These are phyloP conservation scores for Xerocomellus amylosporus DNA, from an alignment of 768 basidiomycete species.

Conservation along the genomic window DNA sequence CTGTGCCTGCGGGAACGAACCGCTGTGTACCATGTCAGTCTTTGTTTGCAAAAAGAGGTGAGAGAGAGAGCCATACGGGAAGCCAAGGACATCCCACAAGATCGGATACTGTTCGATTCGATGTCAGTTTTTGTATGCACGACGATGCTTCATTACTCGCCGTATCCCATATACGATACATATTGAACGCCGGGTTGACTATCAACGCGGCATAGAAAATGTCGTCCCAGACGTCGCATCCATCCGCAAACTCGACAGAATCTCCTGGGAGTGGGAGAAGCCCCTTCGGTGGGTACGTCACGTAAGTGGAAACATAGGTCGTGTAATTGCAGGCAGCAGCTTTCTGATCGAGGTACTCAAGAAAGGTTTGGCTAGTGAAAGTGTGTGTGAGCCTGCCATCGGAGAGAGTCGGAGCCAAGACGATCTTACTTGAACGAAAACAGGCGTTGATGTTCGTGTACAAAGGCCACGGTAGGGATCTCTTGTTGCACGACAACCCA, in stretches of 20 bases:
- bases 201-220: slow-evolving; percentile 60
- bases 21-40: slow-evolving; percentile 34
- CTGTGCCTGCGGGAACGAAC: slow-evolving; percentile 54
- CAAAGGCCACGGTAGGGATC: slow-evolving; percentile 72
- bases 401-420: neutral
- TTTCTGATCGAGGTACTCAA: slow-evolving; percentile 52
- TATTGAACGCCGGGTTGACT: slow-evolving; percentile 73
- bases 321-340: slow-evolving; percentile 60
- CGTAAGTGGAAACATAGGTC: slow-evolving; percentile 57
- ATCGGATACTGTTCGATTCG: slow-evolving; percentile 46
- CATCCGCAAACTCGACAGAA: slow-evolving; percentile 43
- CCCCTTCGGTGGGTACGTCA: slow-evolving; percentile 67
- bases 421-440: slow-evolving; percentile 66
- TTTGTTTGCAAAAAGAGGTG: neutral
- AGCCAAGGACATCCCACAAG: slow-evolving; percentile 80
- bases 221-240: slow-evolving; percentile 66
- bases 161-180: slow-evolving; percentile 76
- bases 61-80: slow-evolving; percentile 48
- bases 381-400: neutral
- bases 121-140: neutral
- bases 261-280: slow-evolving; percentile 64
- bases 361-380: slow-evolving; percentile 54
- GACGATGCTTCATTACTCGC: slow-evolving; percentile 22
- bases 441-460: slow-evolving; percentile 66
- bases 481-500: slow-evolving; percentile 64